Evolutionary conservation across 345 rosid genomes (phyloP).

Genomic region (Laguncularia racemosa): DNA sequence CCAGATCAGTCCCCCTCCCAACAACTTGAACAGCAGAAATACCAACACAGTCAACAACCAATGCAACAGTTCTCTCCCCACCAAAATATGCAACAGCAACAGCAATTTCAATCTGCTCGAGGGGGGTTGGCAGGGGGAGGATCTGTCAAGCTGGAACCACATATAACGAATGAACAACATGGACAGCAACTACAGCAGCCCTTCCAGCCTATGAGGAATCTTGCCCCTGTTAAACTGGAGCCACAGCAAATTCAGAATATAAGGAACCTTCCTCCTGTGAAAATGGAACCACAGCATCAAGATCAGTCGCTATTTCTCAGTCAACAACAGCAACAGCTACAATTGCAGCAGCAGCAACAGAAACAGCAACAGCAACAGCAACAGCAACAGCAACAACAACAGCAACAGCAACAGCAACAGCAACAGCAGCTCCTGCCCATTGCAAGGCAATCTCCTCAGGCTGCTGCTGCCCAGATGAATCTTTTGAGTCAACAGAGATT

Average conservation of each 20-base stretch:
- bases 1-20: constrained; percentile 69
- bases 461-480: constrained; percentile 54
- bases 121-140: constrained; percentile 30
- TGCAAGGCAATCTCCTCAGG: constrained; percentile 76
- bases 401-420: constrained; percentile 45
- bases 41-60: constrained; percentile 68
- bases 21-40: constrained; percentile 54
- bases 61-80: constrained; percentile 57
- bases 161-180: constrained; percentile 25
- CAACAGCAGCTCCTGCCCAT: constrained; percentile 68
- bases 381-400: constrained; percentile 11
- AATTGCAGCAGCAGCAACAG: constrained; percentile 22
- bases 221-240: constrained; percentile 28
- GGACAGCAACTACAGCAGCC: constrained; percentile 39
- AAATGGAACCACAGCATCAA: constrained; percentile 38
- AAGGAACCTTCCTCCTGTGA: constrained; percentile 27
- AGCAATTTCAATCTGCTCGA: constrained; percentile 22
- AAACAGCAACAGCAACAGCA: constrained; percentile 24
- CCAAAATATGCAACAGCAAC: constrained; percentile 40
- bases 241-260: constrained; percentile 24
- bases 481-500: constrained; percentile 72
- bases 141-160: constrained; percentile 35
- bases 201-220: constrained; percentile 24
- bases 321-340: constrained; percentile 65
- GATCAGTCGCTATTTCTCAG: constrained; percentile 78